Percentiles rank a stretch among this genome's conserved stretches.
phyloP scores from a whole-genome alignment of 106 monocot genomes.

The Dioscorea alata region DNA sequence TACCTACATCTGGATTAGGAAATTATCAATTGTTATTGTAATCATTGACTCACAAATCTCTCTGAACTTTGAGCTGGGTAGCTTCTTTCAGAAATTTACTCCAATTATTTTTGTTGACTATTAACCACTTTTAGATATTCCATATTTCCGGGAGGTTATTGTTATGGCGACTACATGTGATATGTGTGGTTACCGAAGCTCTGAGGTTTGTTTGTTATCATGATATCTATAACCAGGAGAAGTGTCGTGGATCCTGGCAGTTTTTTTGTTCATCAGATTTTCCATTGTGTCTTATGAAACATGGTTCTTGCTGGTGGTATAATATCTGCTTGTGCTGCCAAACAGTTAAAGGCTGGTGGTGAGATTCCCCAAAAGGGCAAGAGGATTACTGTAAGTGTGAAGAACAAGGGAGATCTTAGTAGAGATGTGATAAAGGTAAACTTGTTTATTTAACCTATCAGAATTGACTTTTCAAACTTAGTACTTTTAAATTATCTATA shows the following conservation, averaged over 20 bases:
- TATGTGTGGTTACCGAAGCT: constrained; percentile 90
- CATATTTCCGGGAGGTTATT: constrained; percentile 96
- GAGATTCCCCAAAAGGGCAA: constrained; percentile 83
- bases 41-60: too few species aligned
- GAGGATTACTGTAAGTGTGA: constrained; percentile 56
- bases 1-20: too few species aligned
- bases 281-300: not conserved
- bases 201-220: constrained; percentile 57
- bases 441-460: not conserved
- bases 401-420: constrained; percentile 61
- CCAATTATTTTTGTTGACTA: constrained; percentile 11
- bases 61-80: too few species aligned
- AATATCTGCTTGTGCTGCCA: constrained; percentile 4
- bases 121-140: constrained; percentile 68
- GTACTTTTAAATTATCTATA: too few species aligned
- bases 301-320: not conserved
- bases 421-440: constrained; percentile 95
- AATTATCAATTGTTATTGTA: too few species aligned
- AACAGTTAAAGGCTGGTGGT: constrained; percentile 90
- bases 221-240: not conserved
- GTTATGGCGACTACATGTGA: constrained; percentile 94
- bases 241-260: not conserved
- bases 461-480: too few species aligned
- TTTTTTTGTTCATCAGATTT: not conserved
- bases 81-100: too few species aligned